Evolutionary conservation across 257 asterid genomes (phyloP).

Genomic region (Jacaranda copaia): DNA sequence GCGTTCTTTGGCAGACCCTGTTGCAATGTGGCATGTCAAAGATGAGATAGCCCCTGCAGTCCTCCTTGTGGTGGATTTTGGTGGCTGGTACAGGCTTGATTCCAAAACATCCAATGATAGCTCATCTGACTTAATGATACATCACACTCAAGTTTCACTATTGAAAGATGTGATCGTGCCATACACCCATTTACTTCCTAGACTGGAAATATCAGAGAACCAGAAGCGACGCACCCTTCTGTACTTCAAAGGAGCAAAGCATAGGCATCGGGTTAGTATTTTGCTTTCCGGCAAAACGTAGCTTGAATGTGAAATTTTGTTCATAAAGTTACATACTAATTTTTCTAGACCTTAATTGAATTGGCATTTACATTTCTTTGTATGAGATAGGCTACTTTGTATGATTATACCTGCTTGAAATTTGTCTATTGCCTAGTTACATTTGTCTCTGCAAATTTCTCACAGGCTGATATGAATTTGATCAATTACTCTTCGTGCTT

Average conservation of each 20-base stretch:
- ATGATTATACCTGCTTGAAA: no score
- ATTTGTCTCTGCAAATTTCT: constrained; percentile 17
- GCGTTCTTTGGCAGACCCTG: constrained; percentile 99
- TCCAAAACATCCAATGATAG: constrained; percentile 58
- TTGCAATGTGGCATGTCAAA: constrained; percentile 92
- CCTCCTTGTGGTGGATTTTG: constrained; percentile 95
- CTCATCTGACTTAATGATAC: constrained; percentile 63
- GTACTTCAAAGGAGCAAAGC: constrained; percentile 98
- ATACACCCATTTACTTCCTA: constrained; percentile 87
- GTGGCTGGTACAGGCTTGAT: constrained; percentile 91
- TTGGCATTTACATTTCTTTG: not conserved
- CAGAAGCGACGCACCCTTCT: constrained; percentile 68
- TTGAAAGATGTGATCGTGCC: constrained; percentile 94
- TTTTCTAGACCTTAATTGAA: not conserved
- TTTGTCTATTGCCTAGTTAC: not conserved
- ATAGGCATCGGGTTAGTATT: constrained; percentile 88
- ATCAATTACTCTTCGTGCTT: no score
- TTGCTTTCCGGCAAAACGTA: constrained; percentile 17
- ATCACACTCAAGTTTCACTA: constrained; percentile 88
- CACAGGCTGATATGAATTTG: no score
- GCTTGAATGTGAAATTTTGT: constrained; percentile 15
- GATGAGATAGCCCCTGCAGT: constrained; percentile 86
- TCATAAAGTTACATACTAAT: not conserved
- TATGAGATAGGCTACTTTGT: not conserved
- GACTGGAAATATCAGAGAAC: constrained; percentile 63